These are phyloP conservation scores for Exophiala phaeomuriformis DNA, from an alignment of 2,329 filamentous ascomycete genomes.

Conservation along the genomic window DNA sequence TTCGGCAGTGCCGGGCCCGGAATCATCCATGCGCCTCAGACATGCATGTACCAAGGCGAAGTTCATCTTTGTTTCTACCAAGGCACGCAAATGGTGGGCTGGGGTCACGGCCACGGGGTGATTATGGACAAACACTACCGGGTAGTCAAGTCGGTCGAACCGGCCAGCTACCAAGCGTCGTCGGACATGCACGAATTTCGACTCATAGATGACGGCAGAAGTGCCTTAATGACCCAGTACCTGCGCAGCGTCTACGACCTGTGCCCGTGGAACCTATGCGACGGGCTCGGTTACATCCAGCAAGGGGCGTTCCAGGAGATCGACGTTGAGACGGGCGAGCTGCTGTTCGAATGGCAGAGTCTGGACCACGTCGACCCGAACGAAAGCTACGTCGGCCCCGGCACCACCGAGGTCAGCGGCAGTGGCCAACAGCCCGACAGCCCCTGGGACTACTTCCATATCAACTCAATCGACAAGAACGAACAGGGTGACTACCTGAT, in stretches of 20 bases:
- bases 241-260: slow-evolving; percentile 43
- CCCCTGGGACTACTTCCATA: slow-evolving; percentile 42
- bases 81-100: slow-evolving; percentile 46
- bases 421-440: slow-evolving; percentile 41
- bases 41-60: slow-evolving; percentile 43
- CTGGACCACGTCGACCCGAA: slow-evolving; percentile 50
- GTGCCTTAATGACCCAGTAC: slow-evolving; percentile 38
- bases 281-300: slow-evolving; percentile 46
- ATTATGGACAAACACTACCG: slow-evolving; percentile 47
- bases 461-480: slow-evolving; percentile 40
- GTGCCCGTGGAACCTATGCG: slow-evolving; percentile 35
- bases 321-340: slow-evolving; percentile 45
- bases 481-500: slow-evolving; percentile 37
- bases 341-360: slow-evolving; percentile 55
- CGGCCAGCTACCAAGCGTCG: slow-evolving; percentile 31
- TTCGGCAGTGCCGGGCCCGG: slow-evolving; percentile 45
- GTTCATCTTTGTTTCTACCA: slow-evolving; percentile 49
- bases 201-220: slow-evolving; percentile 40
- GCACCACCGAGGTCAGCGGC: slow-evolving; percentile 41
- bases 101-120: slow-evolving; percentile 46
- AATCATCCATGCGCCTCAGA: slow-evolving; percentile 43
- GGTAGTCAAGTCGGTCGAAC: slow-evolving; percentile 42
- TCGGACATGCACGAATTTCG: slow-evolving; percentile 49
- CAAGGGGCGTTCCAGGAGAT: slow-evolving; percentile 49
- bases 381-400: slow-evolving; percentile 42